These are phyloP conservation scores for Penicillium antarcticum DNA, from an alignment of 495 filamentous ascomycete species.

Conservation along the genomic window DNA sequence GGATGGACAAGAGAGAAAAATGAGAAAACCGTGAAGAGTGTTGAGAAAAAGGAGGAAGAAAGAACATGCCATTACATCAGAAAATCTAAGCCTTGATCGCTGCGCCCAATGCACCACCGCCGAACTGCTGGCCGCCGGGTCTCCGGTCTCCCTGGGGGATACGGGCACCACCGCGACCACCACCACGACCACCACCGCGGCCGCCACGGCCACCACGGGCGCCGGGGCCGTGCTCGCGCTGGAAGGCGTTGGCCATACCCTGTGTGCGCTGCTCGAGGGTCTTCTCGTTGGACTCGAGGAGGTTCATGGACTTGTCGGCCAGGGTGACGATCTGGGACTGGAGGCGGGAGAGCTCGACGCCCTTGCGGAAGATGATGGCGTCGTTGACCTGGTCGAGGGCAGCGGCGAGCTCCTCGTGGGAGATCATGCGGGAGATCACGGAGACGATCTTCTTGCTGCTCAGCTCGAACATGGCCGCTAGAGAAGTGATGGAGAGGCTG, in stretches of 20 bases:
- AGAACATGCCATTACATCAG: conserved; percentile 40
- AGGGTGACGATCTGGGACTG: conserved; percentile 93
- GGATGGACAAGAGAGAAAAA: conserved; percentile 6
- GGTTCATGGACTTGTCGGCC: conserved; percentile 88
- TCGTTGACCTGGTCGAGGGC: conserved; percentile 97
- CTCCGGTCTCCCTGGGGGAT: conserved; percentile 46
- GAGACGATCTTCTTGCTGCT: conserved; percentile 83
- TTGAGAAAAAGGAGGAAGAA: conserved; percentile 15
- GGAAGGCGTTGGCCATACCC: conserved; percentile 91
- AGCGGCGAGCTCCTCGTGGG: conserved; percentile 93
- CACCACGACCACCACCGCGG: conserved; percentile 62
- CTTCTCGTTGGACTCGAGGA: conserved; percentile 97
- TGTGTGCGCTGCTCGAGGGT: conserved; percentile 95
- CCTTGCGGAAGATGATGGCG: conserved; percentile 98
- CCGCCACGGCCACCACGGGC: conserved; percentile 65
- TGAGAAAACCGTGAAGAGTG: conserved; percentile 8
- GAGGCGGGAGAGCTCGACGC: conserved; percentile 91
- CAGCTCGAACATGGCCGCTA: conserved; percentile 95
- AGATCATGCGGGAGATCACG: conserved; percentile 99
- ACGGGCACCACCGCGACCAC: conserved; percentile 66
- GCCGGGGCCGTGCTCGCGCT: conserved; percentile 75
- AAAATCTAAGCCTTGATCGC: conserved; percentile 59
- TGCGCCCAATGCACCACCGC: conserved; percentile 61
- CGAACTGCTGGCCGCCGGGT: conserved; percentile 59
- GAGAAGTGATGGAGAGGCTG: conserved; percentile 79